Conservation (phyloP, 1,284 basidiomycete genomes). For the Ceratobasidium sp. region DNA sequence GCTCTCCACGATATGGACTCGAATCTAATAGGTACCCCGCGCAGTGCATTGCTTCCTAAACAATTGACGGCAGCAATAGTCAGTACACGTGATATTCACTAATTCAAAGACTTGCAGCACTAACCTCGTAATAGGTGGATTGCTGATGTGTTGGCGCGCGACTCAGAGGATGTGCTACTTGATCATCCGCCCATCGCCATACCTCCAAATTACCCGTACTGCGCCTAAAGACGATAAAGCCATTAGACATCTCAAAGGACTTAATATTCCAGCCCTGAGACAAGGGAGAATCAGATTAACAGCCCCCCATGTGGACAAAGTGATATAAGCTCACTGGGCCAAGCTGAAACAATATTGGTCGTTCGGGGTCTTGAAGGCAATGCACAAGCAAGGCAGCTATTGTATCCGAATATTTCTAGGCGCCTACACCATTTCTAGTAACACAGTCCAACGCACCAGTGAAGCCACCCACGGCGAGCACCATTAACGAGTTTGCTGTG, state of each 20-base stretch:
- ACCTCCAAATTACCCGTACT: not conserved
- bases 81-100: not conserved
- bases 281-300: not conserved
- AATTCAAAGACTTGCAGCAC: too few species aligned
- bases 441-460: not conserved
- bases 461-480: not conserved
- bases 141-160: slow-evolving; percentile 13
- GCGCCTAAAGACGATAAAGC: slow-evolving; percentile 6
- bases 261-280: not conserved
- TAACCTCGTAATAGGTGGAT: not conserved
- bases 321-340: not conserved
- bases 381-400: not conserved
- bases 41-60: not conserved
- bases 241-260: slow-evolving; percentile 18
- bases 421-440: not conserved
- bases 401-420: not conserved
- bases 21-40: not conserved
- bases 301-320: not conserved
- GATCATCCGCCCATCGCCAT: slow-evolving; percentile 25
- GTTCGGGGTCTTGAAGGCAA: slow-evolving; percentile 8
- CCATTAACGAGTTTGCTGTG: slow-evolving; percentile 7
- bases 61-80: too few species aligned
- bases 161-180: not conserved
- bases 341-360: not conserved
- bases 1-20: not conserved